Conservation (phyloP, 805 yeast genomes). For the Nakazawaea wyomingensis region DNA sequence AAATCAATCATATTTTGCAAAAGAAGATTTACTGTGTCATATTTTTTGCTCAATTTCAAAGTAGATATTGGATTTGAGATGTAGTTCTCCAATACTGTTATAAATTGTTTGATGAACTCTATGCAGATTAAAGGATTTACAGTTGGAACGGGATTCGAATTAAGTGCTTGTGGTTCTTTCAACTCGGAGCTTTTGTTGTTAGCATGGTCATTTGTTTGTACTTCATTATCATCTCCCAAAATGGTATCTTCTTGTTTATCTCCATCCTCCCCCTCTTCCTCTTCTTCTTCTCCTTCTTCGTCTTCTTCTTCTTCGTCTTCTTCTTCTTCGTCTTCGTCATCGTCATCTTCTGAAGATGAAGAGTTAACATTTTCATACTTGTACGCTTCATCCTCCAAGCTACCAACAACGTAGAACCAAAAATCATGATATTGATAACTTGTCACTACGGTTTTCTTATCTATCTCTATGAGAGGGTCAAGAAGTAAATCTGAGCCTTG, state of each 20-base stretch:
- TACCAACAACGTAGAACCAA: conserved; percentile 8
- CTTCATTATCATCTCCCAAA: no score
- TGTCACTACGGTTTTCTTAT: conserved; percentile 24
- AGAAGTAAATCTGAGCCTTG: no score
- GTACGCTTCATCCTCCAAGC: conserved; percentile 22
- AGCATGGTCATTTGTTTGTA: not conserved
- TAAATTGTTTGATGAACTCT: conserved; percentile 35
- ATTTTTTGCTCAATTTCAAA: conserved; percentile 59
- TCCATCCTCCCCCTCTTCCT: conserved; percentile 1
- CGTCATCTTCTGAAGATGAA: conserved; percentile 17
- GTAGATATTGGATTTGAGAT: conserved; percentile 47
- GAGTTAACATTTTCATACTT: conserved; percentile 12
- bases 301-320: conserved; percentile 11
- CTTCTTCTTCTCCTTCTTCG: conserved; percentile 11
- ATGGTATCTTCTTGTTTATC: not conserved
- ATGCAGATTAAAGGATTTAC: conserved; percentile 41
- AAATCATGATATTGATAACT: conserved; percentile 15
- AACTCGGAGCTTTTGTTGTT: conserved; percentile 3
- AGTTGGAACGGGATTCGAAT: conserved; percentile 7
- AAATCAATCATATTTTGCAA: conserved; percentile 76
- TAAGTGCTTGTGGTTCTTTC: conserved; percentile 3
- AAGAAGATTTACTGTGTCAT: conserved; percentile 64
- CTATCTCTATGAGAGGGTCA: conserved; percentile 24
- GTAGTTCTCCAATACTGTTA: conserved; percentile 35
- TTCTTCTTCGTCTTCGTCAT: conserved; percentile 15